Conservation (phyloP, 1,284 basidiomycete species). For the Irpex lacteus region DNA sequence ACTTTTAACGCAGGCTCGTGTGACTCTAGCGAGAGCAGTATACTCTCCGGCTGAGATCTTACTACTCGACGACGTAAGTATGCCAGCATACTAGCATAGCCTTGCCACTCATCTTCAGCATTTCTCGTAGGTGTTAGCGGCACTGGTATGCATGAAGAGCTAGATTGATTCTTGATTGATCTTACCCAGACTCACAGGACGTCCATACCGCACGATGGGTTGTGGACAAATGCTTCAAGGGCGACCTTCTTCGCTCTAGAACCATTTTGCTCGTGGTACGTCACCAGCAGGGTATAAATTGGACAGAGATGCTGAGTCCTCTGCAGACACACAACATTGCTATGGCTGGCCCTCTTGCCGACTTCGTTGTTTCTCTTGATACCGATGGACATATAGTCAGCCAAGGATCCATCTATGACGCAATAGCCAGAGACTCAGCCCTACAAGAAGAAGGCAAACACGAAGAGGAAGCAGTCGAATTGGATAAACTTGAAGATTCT, state of each 20-base stretch:
- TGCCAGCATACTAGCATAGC: neutral
- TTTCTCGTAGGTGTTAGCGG: constrained; percentile 39
- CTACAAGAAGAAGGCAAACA: constrained; percentile 34
- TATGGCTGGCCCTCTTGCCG: constrained; percentile 59
- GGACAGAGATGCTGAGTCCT: neutral
- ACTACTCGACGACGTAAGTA: constrained; percentile 53
- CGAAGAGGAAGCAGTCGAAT: constrained; percentile 37
- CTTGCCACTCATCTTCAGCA: neutral
- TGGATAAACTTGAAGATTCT: constrained; percentile 36
- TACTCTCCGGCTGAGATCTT: constrained; percentile 58
- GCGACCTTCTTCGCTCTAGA: constrained; percentile 63
- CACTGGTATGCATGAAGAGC: constrained; percentile 27
- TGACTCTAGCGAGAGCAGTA: constrained; percentile 68
- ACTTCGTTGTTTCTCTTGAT: constrained; percentile 56
- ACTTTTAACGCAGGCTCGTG: constrained; percentile 39
- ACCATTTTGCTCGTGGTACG: constrained; percentile 73
- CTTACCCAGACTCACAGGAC: constrained; percentile 25
- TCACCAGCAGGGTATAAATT: neutral
- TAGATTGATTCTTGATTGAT: neutral
- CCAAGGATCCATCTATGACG: constrained; percentile 44
- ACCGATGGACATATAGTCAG: constrained; percentile 46
- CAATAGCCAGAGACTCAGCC: constrained; percentile 36
- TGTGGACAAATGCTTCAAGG: constrained; percentile 71
- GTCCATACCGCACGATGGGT: constrained; percentile 75
- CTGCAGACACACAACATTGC: constrained; percentile 39